Conservation (phyloP, 2,329 filamentous ascomycete genomes). For the Falciphora oryzae region DNA sequence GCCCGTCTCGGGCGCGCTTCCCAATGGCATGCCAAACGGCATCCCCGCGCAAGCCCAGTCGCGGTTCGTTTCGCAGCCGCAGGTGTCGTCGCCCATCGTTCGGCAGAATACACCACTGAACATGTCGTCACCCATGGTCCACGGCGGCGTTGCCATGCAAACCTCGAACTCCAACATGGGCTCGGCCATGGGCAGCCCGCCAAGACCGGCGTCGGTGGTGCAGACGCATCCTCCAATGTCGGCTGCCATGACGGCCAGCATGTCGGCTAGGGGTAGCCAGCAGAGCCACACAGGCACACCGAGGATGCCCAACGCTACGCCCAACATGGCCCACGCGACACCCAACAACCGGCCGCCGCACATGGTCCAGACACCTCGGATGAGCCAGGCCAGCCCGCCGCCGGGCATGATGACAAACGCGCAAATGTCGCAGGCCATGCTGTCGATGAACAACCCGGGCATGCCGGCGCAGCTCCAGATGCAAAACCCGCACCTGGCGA, state of each 20-base stretch:
- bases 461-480: constrained; percentile 30
- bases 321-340: constrained; percentile 54
- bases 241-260: constrained; percentile 54
- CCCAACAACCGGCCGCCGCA: constrained; percentile 45
- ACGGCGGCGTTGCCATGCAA: constrained; percentile 54
- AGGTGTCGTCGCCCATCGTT: constrained; percentile 62
- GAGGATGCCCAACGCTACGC: constrained; percentile 55
- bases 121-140: constrained; percentile 60
- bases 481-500: constrained; percentile 29
- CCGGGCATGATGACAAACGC: constrained; percentile 49
- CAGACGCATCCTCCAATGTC: constrained; percentile 52
- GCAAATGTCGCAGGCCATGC: constrained; percentile 50
- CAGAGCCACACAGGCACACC: constrained; percentile 63
- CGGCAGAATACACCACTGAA: constrained; percentile 60
- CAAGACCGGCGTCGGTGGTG: constrained; percentile 60
- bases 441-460: constrained; percentile 45
- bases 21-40: constrained; percentile 30
- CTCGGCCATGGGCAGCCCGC: constrained; percentile 42
- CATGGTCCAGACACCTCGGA: constrained; percentile 28
- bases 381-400: constrained; percentile 57
- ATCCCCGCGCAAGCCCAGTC: constrained; percentile 37
- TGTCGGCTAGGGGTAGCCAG: constrained; percentile 60
- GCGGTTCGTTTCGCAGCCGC: constrained; percentile 54
- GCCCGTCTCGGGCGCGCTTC: constrained; percentile 26
- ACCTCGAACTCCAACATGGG: constrained; percentile 61